Evolutionary conservation across 148 eudicot species (phyloP).

Genomic region (Nepenthes mirabilis): DNA sequence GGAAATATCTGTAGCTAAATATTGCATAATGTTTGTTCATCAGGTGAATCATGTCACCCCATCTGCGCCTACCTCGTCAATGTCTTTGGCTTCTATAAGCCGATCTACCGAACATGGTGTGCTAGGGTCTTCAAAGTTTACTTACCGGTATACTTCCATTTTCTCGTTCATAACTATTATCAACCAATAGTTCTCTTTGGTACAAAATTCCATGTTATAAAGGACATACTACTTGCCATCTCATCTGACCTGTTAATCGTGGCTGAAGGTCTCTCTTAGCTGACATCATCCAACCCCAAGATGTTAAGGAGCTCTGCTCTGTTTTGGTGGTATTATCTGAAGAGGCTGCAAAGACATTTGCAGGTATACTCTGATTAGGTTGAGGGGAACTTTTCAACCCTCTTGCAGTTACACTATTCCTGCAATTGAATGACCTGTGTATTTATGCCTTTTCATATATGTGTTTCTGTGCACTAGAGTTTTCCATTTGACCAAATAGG

Average conservation of each 20-base stretch:
- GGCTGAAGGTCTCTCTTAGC: constrained; percentile 77
- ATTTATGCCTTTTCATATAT: neutral
- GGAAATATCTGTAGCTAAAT: neutral
- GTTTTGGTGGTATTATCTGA: constrained; percentile 76
- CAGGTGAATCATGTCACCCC: constrained; percentile 56
- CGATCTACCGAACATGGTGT: constrained; percentile 30
- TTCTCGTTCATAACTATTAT: neutral
- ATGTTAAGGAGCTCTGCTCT: constrained; percentile 85
- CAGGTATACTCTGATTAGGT: constrained; percentile 31
- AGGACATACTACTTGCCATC: neutral
- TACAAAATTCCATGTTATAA: neutral
- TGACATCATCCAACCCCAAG: constrained; percentile 86
- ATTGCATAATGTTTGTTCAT: neutral
- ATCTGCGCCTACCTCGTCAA: constrained; percentile 37
- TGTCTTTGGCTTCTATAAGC: constrained; percentile 31
- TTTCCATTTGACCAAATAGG: neutral
- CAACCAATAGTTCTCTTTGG: neutral
- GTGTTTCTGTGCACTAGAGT: neutral
- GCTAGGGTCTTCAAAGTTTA: constrained; percentile 49
- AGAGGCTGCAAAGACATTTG: constrained; percentile 66
- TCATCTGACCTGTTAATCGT: constrained; percentile 15
- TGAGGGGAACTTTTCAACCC: neutral
- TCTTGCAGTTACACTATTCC: neutral
- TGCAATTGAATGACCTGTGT: neutral
- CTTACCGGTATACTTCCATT: constrained; percentile 44